Evolutionary conservation across 192 early-diverging fungal genomes (phyloP).

Genomic region (Kappamyces sp.): DNA sequence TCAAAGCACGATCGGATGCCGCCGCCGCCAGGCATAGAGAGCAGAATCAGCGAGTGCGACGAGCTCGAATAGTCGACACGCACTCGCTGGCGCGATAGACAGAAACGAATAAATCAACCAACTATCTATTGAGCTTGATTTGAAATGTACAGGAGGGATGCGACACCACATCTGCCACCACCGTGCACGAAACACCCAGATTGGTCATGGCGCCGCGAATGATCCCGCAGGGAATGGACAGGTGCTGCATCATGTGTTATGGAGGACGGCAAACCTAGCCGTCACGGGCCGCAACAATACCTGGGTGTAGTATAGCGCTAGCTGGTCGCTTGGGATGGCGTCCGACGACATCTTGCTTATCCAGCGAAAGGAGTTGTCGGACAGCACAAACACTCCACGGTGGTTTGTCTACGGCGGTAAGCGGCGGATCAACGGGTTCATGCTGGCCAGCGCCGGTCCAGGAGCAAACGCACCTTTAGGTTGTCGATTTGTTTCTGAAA

Average conservation of each 20-base stretch:
- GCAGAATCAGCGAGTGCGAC: too few species aligned
- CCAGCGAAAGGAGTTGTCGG: constrained; percentile 97
- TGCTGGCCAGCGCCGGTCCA: too few species aligned
- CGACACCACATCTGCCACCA: constrained; percentile 80
- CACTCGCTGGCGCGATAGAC: too few species aligned
- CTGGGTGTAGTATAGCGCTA: background rate
- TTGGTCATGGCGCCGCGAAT: constrained; percentile 90
- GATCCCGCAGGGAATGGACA: constrained; percentile 96
- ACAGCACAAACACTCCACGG: constrained; percentile 92
- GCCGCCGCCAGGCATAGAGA: too few species aligned
- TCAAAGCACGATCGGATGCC: too few species aligned
- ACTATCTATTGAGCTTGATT: constrained; percentile 68
- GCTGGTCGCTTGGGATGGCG: constrained; percentile 57
- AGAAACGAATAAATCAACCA: too few species aligned
- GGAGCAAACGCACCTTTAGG: too few species aligned
- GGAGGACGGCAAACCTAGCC: background rate
- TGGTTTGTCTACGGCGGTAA: too few species aligned
- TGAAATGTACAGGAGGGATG: constrained; percentile 82
- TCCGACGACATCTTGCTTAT: constrained; percentile 87
- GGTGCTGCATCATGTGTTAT: constrained; percentile 49
- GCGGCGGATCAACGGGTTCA: too few species aligned
- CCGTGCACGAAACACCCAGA: constrained; percentile 76
- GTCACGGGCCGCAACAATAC: background rate
- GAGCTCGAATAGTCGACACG: too few species aligned
- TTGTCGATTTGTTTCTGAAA: constrained; percentile 99